A percentile compares a stretch with the other conserved stretches of the same genome.
phyloP scores from a whole-genome alignment of 805 yeast species.

The Candida arabinofermentans region DNA sequence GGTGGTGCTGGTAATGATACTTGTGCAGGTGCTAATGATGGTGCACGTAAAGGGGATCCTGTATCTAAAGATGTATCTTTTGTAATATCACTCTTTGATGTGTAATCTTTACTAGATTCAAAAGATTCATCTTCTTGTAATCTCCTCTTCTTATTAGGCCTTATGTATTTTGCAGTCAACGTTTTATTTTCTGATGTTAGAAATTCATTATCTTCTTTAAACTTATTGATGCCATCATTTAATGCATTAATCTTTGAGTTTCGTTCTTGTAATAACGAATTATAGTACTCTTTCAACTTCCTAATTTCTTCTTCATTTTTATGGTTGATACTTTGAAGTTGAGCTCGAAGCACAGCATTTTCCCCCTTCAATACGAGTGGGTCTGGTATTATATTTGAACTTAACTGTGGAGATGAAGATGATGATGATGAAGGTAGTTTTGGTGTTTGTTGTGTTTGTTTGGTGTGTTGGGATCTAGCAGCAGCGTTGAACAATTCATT shows the following conservation, averaged over 20 bases:
- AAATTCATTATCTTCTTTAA: slow-evolving; percentile 56
- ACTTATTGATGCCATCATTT: slow-evolving; percentile 34
- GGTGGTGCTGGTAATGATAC: not conserved
- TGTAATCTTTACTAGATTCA: not conserved
- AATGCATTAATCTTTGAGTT: slow-evolving; percentile 22
- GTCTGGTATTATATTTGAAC: slow-evolving; percentile 4
- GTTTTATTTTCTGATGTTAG: slow-evolving; percentile 44
- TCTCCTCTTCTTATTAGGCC: slow-evolving; percentile 25
- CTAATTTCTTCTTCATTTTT: slow-evolving; percentile 34
- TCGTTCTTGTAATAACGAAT: slow-evolving; percentile 17
- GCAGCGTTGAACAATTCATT: slow-evolving; percentile 19
- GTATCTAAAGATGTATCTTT: too few species aligned
- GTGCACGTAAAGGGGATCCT: too few species aligned
- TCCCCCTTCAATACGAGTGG: slow-evolving; percentile 58
- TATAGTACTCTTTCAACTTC: slow-evolving; percentile 32
- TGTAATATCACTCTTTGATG: too few species aligned
- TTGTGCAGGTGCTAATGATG: not conserved
- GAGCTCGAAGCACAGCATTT: slow-evolving; percentile 69
- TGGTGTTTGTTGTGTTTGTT: slow-evolving; percentile 3
- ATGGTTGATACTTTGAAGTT: slow-evolving; percentile 44
- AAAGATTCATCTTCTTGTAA: slow-evolving; percentile 14
- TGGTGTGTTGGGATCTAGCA: slow-evolving; percentile 2
- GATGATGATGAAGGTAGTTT: not conserved
- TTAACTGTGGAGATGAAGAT: not conserved
- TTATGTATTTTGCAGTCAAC: slow-evolving; percentile 20